These are phyloP conservation scores for Penicillium oxalicum DNA, from an alignment of 2,329 filamentous ascomycete genomes.

Conservation along the genomic window DNA sequence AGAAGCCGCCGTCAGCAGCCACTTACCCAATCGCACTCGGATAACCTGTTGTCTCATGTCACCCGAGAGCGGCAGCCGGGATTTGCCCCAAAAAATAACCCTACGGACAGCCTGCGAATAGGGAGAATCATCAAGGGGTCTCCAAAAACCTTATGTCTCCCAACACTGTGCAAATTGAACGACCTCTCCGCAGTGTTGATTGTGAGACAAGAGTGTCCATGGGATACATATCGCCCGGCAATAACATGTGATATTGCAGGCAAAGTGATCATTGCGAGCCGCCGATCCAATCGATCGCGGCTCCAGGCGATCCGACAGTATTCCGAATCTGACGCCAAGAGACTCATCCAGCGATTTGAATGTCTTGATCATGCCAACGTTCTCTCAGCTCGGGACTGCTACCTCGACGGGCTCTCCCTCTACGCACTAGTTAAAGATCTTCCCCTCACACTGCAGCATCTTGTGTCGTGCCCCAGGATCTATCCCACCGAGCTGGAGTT, in stretches of 20 bases:
- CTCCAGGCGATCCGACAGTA: conserved; percentile 13
- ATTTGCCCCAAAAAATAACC: too few species aligned
- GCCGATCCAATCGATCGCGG: conserved; percentile 2
- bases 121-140: background rate
- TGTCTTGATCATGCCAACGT: conserved; percentile 1
- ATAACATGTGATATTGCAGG: conserved; percentile 13
- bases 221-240: conserved; percentile 11
- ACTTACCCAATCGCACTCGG: too few species aligned
- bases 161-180: background rate
- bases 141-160: background rate
- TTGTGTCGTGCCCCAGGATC: background rate
- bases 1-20: too few species aligned
- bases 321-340: background rate
- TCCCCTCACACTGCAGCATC: background rate
- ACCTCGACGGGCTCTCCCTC: background rate
- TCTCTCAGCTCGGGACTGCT: background rate
- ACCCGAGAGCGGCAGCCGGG: too few species aligned
- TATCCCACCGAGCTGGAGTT: conserved; percentile 1
- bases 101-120: too few species aligned
- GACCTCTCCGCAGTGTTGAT: background rate
- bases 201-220: conserved; percentile 11
- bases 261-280: conserved; percentile 6
- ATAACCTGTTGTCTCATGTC: too few species aligned
- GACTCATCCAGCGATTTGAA: conserved; percentile 3
- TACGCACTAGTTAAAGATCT: background rate